Evolutionary conservation across 2,329 filamentous ascomycete genomes (phyloP), one percentile per base, ranked within the genome.

Genomic region (Colletotrichum costaricense): DNA sequence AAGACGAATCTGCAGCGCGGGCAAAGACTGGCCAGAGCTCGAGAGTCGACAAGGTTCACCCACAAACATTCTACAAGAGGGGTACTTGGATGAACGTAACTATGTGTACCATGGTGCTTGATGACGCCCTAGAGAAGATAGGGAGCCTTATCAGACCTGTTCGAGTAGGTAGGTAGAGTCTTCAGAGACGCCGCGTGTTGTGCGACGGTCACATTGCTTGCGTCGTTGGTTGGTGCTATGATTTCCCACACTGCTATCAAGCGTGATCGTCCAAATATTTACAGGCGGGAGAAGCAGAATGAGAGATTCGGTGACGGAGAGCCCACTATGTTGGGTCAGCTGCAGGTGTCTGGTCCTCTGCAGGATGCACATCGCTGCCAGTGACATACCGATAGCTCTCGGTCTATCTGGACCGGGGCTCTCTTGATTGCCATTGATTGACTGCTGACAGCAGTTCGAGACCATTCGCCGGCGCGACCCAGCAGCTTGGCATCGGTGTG

Each of bases 401-500:
- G 42, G 35, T 52, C 69, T 22, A 71, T 54, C 33, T 3, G 24
- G 62, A 9, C 42, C 42, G n/a, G 8, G 16, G 46, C 11, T 9
- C 14, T 52, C 33, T 38, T 26, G 28, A 35, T 28, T 7, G 30
- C 30, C 2, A 19, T 35, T 12, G 22, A 19, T 35, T 12, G 26
- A 28, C 62, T 56, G 58, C 8, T 12, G 26, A 28, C 62, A 62
- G 58, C 8, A 42, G 42, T 49, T 72, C 63, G 33, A 65, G 9
- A 30, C 22, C 3, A 28, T 55, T 42, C 63, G 24, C 38, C 22
- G 35, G 33, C 49, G 30, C 33, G 52, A 57, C 33, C 63, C 52
- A 49, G 14, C 30, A 46, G 63, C 63, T 65, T 65, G 52, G 52
- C 52, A 30, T 65, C 33, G 63, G 63, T 22, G 52, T 65, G 30